Evolutionary conservation across 2,329 filamentous ascomycete genomes (phyloP).

Genomic region (Claviceps purpurea): DNA sequence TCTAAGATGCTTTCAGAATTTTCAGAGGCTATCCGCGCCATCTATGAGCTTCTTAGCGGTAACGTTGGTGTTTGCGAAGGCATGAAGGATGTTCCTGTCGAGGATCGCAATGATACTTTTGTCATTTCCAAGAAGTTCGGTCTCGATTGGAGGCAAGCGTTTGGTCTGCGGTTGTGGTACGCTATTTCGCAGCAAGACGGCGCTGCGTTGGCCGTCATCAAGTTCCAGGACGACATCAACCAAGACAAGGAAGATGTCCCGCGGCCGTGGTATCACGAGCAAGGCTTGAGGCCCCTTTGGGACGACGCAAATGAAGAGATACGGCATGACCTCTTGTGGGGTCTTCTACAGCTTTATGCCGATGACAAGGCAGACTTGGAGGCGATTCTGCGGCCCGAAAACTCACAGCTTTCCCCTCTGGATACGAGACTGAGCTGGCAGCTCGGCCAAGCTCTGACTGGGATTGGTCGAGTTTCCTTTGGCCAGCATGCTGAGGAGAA

Average conservation of each 20-base stretch:
- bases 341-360: constrained; percentile 70
- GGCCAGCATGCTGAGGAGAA: constrained; percentile 42
- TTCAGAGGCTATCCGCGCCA: constrained; percentile 64
- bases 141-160: constrained; percentile 86
- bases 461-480: constrained; percentile 36
- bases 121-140: constrained; percentile 71
- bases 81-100: constrained; percentile 54
- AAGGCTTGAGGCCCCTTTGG: constrained; percentile 45
- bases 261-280: constrained; percentile 54
- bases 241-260: constrained; percentile 61
- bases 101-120: constrained; percentile 72
- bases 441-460: constrained; percentile 54
- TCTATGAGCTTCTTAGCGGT: constrained; percentile 82
- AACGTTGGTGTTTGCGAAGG: constrained; percentile 78
- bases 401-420: constrained; percentile 60
- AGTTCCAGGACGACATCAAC: constrained; percentile 60
- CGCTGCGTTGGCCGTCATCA: constrained; percentile 57
- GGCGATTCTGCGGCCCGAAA: constrained; percentile 61
- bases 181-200: constrained; percentile 54
- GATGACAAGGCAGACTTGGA: constrained; percentile 46
- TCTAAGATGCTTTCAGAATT: constrained; percentile 81
- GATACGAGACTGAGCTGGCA: constrained; percentile 76
- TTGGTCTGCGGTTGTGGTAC: constrained; percentile 87
- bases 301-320: constrained; percentile 42
- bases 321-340: constrained; percentile 73